phyloP scores from a whole-genome alignment of 371 early-diverging fungal species.

The Phascolomyces articulosus region DNA sequence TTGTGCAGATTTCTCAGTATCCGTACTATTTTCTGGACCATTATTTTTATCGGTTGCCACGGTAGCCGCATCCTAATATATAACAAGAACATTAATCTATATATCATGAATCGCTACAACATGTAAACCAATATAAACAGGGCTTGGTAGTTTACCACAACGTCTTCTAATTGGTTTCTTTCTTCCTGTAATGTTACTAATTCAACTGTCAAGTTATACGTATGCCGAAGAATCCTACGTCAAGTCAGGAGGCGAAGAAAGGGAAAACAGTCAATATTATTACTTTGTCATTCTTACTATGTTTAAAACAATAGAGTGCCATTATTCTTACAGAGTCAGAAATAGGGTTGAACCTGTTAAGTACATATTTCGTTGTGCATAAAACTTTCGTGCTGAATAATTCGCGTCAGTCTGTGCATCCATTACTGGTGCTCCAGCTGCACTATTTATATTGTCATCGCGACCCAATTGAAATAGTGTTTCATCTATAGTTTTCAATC shows the following conservation, averaged over 20 bases:
- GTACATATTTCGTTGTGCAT: slow-evolving; percentile 23
- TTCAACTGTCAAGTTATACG: slow-evolving; percentile 16
- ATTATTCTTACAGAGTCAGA: slow-evolving; percentile 19
- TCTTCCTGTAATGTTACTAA: slow-evolving; percentile 15
- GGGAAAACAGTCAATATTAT: no score
- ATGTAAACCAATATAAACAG: no score
- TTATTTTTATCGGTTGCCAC: no score
- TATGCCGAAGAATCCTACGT: slow-evolving; percentile 11
- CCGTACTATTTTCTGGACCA: no score
- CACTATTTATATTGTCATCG: slow-evolving; percentile 3
- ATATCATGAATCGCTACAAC: no score
- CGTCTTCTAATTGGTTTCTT: not conserved
- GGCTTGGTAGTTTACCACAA: not conserved
- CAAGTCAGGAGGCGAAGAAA: no score
- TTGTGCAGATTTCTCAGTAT: no score
- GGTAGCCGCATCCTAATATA: no score
- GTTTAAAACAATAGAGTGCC: no score
- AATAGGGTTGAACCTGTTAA: slow-evolving; percentile 19
- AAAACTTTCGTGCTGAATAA: slow-evolving; percentile 18
- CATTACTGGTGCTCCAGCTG: slow-evolving; percentile 8
- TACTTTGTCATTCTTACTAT: no score
- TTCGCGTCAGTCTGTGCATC: slow-evolving; percentile 12
- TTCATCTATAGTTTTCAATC: slow-evolving; percentile 6
- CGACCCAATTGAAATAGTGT: not conserved
- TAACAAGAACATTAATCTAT: no score